Base-by-base conservation (phyloP, 768 basidiomycete genomes). In the Podaxis sp. region DNA sequence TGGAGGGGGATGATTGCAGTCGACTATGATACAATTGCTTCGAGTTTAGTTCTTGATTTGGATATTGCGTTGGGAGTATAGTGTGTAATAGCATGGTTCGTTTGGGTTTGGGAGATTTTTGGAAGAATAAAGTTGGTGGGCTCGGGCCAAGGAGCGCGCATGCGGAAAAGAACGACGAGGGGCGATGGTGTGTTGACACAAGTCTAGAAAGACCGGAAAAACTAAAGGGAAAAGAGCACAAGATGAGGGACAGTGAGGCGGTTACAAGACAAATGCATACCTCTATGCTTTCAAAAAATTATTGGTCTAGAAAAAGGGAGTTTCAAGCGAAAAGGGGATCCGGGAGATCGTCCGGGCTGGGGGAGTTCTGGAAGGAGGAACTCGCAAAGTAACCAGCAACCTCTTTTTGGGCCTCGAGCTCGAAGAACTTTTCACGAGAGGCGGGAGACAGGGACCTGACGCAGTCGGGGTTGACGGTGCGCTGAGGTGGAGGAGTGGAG, bases 361-460 rank as follows among this genome's bases (percentile, higher is more conserved):
- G 91, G 63, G 89, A 91, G 79, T 92, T 93, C 81, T 92, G 91
- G 85, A 92, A 93, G 69, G 82, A 79, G 36, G 90, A 92, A 69
- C 89, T 92, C 67, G 91, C 90, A 73, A 90, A 93, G 71, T 84
- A 90, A 7, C 82, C 82, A 8, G 70, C 72, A 24, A 69, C 71
- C 67, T 74, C 73, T 62, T 73, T 75, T 52, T 66, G 69, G 3
- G 75, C 75, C 66, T 79, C 73, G 8, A 66, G 70, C 65, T 76
- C 75, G 40, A 71, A 68, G 54, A 72, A 68, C 52, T 66, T 69
- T 63, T 77, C 77, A 24, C 63, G 65, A 48, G 61, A 66, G 58
- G 58, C 65, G 17, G 70, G 69, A 28, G 71, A 69, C 46, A 70
- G 61, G 12, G 66, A 65, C 53, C 57, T 63, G 48, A 60, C 58